A percentile compares a stretch with the other conserved stretches of the same genome.
phyloP scores from a whole-genome alignment of 805 yeast species.

The Yamadazyma insecticola region DNA sequence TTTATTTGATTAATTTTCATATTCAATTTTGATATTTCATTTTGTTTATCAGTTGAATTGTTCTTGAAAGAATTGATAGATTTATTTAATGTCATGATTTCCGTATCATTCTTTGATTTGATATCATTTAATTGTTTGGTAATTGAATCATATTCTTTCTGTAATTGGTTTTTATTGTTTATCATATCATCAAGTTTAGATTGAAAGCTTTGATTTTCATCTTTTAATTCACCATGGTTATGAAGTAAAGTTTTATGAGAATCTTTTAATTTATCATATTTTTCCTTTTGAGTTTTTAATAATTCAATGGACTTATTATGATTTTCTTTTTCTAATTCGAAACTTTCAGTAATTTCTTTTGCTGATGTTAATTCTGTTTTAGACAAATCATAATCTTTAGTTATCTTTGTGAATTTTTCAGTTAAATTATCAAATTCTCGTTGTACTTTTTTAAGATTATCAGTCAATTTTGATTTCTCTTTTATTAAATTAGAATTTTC shows the following conservation, averaged over 20 bases:
- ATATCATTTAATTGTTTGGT: slow-evolving; percentile 1
- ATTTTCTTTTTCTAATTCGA: slow-evolving; percentile 8
- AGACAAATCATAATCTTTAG: slow-evolving; percentile 4
- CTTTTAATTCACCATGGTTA: slow-evolving; percentile 27
- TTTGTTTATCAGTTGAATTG: slow-evolving; percentile 1
- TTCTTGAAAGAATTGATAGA: slow-evolving; percentile 2
- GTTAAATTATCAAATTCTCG: slow-evolving; percentile 2
- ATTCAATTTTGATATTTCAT: slow-evolving; percentile 7
- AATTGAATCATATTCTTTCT: slow-evolving; percentile 2
- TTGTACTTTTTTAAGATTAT: slow-evolving; percentile 5
- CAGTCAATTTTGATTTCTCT: slow-evolving; percentile 6
- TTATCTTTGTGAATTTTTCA: slow-evolving; percentile 5
- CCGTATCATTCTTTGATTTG: too few relatives aligned
- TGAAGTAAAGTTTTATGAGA: slow-evolving; percentile 20
- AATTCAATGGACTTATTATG: slow-evolving; percentile 10
- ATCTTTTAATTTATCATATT: slow-evolving; percentile 22
- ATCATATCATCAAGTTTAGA: slow-evolving; percentile 4
- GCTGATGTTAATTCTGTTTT: slow-evolving; percentile 3
- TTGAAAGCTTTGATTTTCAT: slow-evolving; percentile 14
- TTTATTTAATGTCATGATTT: slow-evolving; percentile 2
- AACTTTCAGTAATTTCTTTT: slow-evolving; percentile 1
- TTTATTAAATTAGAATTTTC: slow-evolving; percentile 11
- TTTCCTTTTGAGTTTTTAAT: slow-evolving; percentile 14
- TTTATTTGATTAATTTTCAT: slow-evolving; percentile 7
- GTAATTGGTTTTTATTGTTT: slow-evolving; percentile 1